Percentiles rank a stretch among this genome's conserved stretches.
phyloP scores from a whole-genome alignment of 257 asterid genomes.

The Gentiana straminea region DNA sequence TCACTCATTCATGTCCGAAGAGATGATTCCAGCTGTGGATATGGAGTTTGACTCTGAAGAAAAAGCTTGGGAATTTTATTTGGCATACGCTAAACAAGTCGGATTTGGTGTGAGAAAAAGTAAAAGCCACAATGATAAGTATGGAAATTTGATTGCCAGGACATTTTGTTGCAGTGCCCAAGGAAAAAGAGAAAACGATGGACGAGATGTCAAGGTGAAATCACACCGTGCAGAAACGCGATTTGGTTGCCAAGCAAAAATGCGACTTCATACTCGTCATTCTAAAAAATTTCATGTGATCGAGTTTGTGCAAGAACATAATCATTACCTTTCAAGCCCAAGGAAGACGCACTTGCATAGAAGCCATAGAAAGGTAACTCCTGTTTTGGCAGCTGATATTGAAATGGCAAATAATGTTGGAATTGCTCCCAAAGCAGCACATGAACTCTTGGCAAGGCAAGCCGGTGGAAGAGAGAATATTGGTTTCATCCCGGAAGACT shows the following conservation, averaged over 20 bases:
- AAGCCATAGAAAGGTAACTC: neutral
- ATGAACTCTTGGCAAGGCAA: neutral
- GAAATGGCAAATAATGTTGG: neutral
- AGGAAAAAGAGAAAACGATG: slow-evolving; percentile 3
- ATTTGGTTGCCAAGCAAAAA: slow-evolving; percentile 4
- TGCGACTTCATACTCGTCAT: neutral
- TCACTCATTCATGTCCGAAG: too few species aligned
- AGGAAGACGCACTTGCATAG: neutral
- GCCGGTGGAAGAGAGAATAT: neutral
- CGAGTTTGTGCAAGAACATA: too few species aligned
- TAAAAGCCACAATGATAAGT: neutral
- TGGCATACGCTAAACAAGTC: neutral
- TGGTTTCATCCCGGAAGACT: neutral
- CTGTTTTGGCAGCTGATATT: neutral
- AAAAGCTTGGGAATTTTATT: neutral
- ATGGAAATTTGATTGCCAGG: neutral
- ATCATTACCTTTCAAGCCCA: neutral
- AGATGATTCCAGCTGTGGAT: neutral
- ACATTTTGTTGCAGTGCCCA: slow-evolving; percentile 7
- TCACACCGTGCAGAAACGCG: neutral
- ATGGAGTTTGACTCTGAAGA: neutral
- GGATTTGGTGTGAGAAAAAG: neutral
- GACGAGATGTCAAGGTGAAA: neutral
- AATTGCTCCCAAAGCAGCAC: neutral
- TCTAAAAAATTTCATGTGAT: too few species aligned